Evolutionary conservation across 2,329 filamentous ascomycete species (phyloP).

Genomic region (Beauveria varroae): DNA sequence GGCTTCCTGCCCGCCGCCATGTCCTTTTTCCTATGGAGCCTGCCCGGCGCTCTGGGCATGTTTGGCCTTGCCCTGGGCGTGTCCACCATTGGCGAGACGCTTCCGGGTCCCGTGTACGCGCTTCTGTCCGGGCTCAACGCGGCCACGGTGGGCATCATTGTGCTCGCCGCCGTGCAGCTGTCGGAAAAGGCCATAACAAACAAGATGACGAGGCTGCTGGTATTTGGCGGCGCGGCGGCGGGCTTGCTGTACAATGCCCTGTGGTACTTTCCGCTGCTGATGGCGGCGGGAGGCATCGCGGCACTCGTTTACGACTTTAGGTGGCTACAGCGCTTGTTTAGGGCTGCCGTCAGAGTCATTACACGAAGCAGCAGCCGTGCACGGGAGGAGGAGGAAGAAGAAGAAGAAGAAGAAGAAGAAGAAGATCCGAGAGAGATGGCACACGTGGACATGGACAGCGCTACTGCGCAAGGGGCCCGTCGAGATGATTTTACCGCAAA

Average conservation of each 20-base stretch:
- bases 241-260: slow-evolving; percentile 64
- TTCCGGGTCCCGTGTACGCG: slow-evolving; percentile 59
- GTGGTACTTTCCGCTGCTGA: slow-evolving; percentile 67
- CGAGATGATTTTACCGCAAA: slow-evolving; percentile 6
- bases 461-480: not conserved
- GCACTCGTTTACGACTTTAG: slow-evolving; percentile 50
- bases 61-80: slow-evolving; percentile 60
- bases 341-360: not conserved
- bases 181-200: slow-evolving; percentile 62
- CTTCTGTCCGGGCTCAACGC: slow-evolving; percentile 65
- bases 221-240: slow-evolving; percentile 55
- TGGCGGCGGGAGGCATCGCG: slow-evolving; percentile 44
- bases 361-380: not conserved
- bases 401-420: no score
- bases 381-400: not conserved
- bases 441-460: not conserved
- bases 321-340: slow-evolving; percentile 33
- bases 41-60: slow-evolving; percentile 66
- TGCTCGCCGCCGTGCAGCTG: slow-evolving; percentile 60
- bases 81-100: slow-evolving; percentile 46
- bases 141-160: slow-evolving; percentile 64
- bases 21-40: slow-evolving; percentile 56
- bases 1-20: slow-evolving; percentile 51
- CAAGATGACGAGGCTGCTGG: slow-evolving; percentile 51
- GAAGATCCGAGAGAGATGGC: not conserved